Percentiles rank a stretch among this genome's conserved stretches.
These are phyloP conservation scores for Solanum lycopersicoides DNA, from an alignment of 257 asterid genomes.

Conservation along the genomic window DNA sequence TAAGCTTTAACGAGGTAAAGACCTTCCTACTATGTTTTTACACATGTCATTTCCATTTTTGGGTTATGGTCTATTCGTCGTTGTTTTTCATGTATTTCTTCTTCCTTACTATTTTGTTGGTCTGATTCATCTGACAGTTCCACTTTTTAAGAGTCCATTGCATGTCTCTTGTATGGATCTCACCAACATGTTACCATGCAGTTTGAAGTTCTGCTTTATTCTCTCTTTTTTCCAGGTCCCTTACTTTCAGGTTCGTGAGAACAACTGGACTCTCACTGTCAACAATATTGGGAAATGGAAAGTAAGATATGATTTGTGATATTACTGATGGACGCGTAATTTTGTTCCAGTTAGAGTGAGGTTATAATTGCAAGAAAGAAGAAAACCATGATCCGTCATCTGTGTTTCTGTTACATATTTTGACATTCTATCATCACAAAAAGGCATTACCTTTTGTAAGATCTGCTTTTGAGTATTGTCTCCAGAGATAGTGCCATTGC, in stretches of 20 bases:
- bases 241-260: constrained; percentile 70
- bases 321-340: not conserved
- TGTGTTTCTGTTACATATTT: not conserved
- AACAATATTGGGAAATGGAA: constrained; percentile 61
- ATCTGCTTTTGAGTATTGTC: not conserved
- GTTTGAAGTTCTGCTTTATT: not conserved
- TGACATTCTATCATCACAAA: not conserved
- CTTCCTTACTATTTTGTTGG: not conserved
- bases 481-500: not conserved
- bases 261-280: constrained; percentile 68
- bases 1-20: not conserved
- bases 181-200: not conserved
- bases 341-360: not conserved
- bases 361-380: not conserved
- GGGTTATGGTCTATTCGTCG: not conserved
- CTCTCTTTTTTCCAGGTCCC: constrained; percentile 31
- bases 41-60: not conserved
- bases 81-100: not conserved
- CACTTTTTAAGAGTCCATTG: not conserved
- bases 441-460: not conserved
- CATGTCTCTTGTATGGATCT: not conserved
- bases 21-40: not conserved
- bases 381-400: not conserved
- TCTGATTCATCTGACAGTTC: not conserved
- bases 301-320: constrained; percentile 54